A percentile compares a stretch with the other conserved stretches of the same genome.
phyloP scores from a whole-genome alignment of 1,284 basidiomycete species.

The Microbotryomycetes sp. region DNA sequence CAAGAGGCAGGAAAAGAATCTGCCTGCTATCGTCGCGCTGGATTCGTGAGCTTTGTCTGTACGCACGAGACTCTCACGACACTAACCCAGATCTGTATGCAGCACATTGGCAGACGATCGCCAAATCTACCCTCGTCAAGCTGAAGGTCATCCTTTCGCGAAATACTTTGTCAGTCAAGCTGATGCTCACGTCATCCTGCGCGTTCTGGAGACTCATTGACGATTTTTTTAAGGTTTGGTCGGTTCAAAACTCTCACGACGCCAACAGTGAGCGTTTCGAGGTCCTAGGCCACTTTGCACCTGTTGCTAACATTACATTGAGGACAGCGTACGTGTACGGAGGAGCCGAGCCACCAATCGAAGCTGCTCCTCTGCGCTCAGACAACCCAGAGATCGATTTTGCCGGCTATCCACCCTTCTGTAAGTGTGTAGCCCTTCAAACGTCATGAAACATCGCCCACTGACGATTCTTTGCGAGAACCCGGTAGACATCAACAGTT shows the following conservation, averaged over 20 bases:
- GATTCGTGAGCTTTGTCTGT: background rate
- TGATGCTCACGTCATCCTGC: too few relatives aligned
- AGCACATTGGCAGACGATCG: constrained; percentile 1
- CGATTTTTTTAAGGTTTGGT: background rate
- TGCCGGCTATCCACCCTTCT: background rate
- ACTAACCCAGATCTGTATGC: too few relatives aligned
- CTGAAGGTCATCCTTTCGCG: background rate
- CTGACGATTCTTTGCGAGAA: background rate
- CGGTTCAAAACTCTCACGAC: background rate
- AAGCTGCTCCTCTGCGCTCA: background rate
- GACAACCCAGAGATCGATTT: constrained; percentile 1
- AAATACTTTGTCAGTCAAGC: background rate
- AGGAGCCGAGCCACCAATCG: background rate
- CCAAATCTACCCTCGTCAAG: constrained; percentile 4
- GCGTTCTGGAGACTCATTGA: too few relatives aligned
- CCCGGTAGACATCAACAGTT: background rate
- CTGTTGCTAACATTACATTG: too few relatives aligned
- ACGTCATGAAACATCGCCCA: too few relatives aligned
- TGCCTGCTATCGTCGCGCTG: background rate
- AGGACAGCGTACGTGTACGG: background rate
- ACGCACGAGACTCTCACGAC: too few relatives aligned
- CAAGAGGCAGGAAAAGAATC: background rate
- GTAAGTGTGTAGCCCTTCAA: too few relatives aligned
- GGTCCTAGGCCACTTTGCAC: too few relatives aligned
- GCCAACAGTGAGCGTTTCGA: too few relatives aligned